Base-by-base conservation (phyloP, 441 rosid species). In the Kokia cookei region DNA sequence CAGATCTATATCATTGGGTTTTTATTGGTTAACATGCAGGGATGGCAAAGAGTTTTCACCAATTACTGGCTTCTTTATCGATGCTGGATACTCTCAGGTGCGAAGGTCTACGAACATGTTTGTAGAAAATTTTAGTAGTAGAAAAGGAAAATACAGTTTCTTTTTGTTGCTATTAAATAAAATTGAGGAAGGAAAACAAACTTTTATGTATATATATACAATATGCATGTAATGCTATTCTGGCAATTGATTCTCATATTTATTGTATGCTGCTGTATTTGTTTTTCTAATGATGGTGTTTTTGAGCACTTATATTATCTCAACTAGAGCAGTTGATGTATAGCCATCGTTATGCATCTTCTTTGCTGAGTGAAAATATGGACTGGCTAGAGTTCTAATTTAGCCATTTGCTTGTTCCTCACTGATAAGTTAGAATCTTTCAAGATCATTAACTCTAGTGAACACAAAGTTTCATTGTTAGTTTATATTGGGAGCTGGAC, bases 31-130 rank as follows among this genome's bases (percentile, higher is more conserved):
- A 24, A 63, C 9, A 6, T 82, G 75, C 82, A 94, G 97, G 82
- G 92, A 89, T 81, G 91, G 97, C 68, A 89, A 84, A 74, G 97
- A 91, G 75, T 94, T 90, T 84, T 89, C 97, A 1, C 98, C 97
- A 8, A 79, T 92, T 45, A 78, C 80, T 59, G 97, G 97, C 77
- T 91, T 90, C 84, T 94, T 91, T 65, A 40, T 92, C 24, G 82
- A 90, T 78, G 87, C 77, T 76, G 83, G 65, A 63, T 84, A 81
- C 1, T 89, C 93, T 26, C 91, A 90, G 97, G 98, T 91, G 65
- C 48, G 60, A 66, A 12, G 32, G 26, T 7, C 54, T 37, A 22
- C 1, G 9, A 5, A 51, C 17, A 53, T 42, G 37, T 51, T 29
- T 19, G 6, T n/a, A 5, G 50, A 22, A 55, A 55, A 12, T 4